These are phyloP conservation scores for Tetracladium maxilliforme DNA, from an alignment of 2,329 filamentous ascomycete species.

Conservation along the genomic window DNA sequence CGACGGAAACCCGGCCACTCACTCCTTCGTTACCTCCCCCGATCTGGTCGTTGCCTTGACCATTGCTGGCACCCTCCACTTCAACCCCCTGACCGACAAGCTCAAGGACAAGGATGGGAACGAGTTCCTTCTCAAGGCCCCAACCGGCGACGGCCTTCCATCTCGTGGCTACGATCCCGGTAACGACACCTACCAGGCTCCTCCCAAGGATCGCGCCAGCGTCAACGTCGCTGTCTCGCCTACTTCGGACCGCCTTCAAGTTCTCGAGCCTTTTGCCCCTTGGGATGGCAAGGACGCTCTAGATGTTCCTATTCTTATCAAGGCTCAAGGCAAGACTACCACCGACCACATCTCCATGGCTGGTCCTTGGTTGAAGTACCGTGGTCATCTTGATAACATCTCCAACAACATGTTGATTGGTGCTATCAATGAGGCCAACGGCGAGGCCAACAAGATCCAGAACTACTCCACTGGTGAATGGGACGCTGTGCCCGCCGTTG, in stretches of 20 bases:
- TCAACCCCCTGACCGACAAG: slow-evolving; percentile 88
- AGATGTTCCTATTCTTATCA: slow-evolving; percentile 86
- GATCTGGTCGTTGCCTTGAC: slow-evolving; percentile 80
- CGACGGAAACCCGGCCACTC: slow-evolving; percentile 87
- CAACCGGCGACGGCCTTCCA: slow-evolving; percentile 72
- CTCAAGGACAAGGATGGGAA: slow-evolving; percentile 94
- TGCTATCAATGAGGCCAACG: slow-evolving; percentile 91
- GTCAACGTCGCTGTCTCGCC: slow-evolving; percentile 77
- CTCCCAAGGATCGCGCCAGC: slow-evolving; percentile 60
- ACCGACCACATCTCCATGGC: slow-evolving; percentile 97
- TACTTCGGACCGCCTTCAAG: slow-evolving; percentile 82
- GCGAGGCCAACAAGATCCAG: slow-evolving; percentile 93
- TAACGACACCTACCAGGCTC: slow-evolving; percentile 89
- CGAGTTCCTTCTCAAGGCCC: slow-evolving; percentile 76
- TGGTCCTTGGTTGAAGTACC: slow-evolving; percentile 95
- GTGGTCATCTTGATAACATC: slow-evolving; percentile 97
- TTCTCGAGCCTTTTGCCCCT: slow-evolving; percentile 69
- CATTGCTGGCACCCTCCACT: slow-evolving; percentile 71
- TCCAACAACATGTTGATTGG: slow-evolving; percentile 99
- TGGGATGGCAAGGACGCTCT: slow-evolving; percentile 88
- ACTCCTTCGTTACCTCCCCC: slow-evolving; percentile 84
- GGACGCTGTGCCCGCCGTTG: slow-evolving; percentile 81
- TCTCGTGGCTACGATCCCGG: slow-evolving; percentile 75
- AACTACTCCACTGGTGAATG: slow-evolving; percentile 76
- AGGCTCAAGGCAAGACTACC: slow-evolving; percentile 90